Conservation (phyloP, 495 filamentous ascomycete genomes). For the Podospora australis region DNA sequence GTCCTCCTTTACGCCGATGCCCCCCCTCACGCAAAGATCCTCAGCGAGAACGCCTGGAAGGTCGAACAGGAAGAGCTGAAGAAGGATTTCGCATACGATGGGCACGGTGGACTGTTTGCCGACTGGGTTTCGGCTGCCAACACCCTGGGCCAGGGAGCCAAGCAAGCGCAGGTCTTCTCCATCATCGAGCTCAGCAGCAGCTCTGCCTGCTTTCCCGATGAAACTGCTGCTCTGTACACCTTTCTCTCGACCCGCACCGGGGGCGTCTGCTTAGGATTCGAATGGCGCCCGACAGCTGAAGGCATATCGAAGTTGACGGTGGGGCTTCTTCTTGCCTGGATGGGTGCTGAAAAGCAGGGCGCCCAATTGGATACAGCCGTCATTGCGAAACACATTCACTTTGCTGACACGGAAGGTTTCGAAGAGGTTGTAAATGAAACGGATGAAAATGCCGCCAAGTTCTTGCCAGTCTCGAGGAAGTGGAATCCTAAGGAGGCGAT, state of each 20-base stretch:
- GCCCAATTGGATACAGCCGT: constrained; percentile 6
- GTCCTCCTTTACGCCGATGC: constrained; percentile 44
- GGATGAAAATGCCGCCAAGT: background rate
- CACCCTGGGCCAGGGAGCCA: constrained; percentile 23
- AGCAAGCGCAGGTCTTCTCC: constrained; percentile 35
- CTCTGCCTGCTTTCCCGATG: background rate
- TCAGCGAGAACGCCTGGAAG: constrained; percentile 10
- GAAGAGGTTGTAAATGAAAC: constrained; percentile 12
- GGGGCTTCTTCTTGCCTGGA: constrained; percentile 39
- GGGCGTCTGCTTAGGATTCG: constrained; percentile 31
- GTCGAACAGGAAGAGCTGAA: constrained; percentile 23
- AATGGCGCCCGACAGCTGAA: constrained; percentile 6
- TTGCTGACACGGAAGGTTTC: constrained; percentile 6
- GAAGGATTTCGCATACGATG: constrained; percentile 19
- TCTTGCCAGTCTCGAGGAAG: constrained; percentile 12
- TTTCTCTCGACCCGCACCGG: constrained; percentile 35
- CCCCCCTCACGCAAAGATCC: constrained; percentile 31
- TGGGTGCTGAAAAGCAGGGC: constrained; percentile 35
- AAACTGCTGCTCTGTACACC: constrained; percentile 16
- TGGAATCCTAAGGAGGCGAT: constrained; percentile 10
- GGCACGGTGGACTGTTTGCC: constrained; percentile 25
- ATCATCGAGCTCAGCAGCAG: constrained; percentile 14
- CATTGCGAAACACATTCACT: constrained; percentile 14
- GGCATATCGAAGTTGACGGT: constrained; percentile 38
- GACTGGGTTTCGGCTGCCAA: constrained; percentile 36